Evolutionary conservation across 1,284 basidiomycete genomes (phyloP).

Genomic region (Cronartium ribicola): DNA sequence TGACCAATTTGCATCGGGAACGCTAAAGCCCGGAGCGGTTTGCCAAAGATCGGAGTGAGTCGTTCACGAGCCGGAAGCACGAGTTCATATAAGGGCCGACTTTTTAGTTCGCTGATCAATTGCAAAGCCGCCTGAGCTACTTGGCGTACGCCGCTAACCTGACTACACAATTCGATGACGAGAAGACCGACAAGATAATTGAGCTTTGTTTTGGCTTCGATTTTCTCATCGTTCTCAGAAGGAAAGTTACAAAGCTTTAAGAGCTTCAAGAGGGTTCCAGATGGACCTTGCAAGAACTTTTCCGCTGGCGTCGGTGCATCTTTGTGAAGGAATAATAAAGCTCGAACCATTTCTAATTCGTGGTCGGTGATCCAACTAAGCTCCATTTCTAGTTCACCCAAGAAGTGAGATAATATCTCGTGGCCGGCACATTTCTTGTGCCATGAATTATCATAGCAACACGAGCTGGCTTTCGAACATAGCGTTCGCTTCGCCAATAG

Average conservation of each 20-base stretch:
- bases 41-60: conserved; percentile 85
- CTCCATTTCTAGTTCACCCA: conserved; percentile 66
- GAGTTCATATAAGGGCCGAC: conserved; percentile 70
- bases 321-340: conserved; percentile 87
- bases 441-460: conserved; percentile 87
- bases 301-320: conserved; percentile 90
- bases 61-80: conserved; percentile 80
- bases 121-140: conserved; percentile 79
- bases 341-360: conserved; percentile 84
- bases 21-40: conserved; percentile 91
- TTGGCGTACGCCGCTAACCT: conserved; percentile 78
- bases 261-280: conserved; percentile 71
- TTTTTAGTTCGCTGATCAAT: conserved; percentile 70
- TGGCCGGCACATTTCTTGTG: conserved; percentile 79
- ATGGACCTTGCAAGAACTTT: conserved; percentile 71
- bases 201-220: conserved; percentile 54
- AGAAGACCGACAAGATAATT: conserved; percentile 72
- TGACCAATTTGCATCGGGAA: conserved; percentile 96
- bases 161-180: conserved; percentile 81
- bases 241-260: conserved; percentile 65
- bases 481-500: conserved; percentile 54
- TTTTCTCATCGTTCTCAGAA: conserved; percentile 50
- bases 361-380: conserved; percentile 79
- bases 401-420: conserved; percentile 72
- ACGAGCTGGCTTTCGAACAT: conserved; percentile 59